Evolutionary conservation across 2,329 filamentous ascomycete species (phyloP).

Genomic region (Colletotrichum godetiae): DNA sequence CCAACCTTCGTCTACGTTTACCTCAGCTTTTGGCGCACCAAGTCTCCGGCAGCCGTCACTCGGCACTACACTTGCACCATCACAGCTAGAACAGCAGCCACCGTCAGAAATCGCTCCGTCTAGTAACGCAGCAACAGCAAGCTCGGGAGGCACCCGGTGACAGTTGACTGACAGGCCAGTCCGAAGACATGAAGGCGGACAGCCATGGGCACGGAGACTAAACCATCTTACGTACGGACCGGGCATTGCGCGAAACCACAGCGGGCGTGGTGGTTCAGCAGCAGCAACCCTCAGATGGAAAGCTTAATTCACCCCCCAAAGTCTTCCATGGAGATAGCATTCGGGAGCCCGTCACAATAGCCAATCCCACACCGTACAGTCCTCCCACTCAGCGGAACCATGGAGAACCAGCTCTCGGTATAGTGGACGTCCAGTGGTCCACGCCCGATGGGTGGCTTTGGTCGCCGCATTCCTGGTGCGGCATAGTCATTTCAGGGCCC

Average conservation of each 20-base stretch:
- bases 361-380: neutral
- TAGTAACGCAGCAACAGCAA: slow-evolving; percentile 19
- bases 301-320: slow-evolving; percentile 16
- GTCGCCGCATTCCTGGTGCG: slow-evolving; percentile 21
- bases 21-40: neutral
- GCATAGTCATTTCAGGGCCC: slow-evolving; percentile 12
- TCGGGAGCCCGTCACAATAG: neutral
- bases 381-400: neutral
- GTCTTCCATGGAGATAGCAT: neutral
- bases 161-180: slow-evolving; percentile 3
- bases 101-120: slow-evolving; percentile 7
- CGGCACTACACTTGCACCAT: slow-evolving; percentile 2
- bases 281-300: slow-evolving; percentile 22
- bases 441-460: slow-evolving; percentile 4
- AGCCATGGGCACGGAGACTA: slow-evolving; percentile 25
- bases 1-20: neutral
- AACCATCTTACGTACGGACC: slow-evolving; percentile 18
- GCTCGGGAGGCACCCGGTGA: slow-evolving; percentile 11
- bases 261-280: slow-evolving; percentile 21
- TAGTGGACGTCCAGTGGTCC: neutral
- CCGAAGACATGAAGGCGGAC: neutral
- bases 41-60: slow-evolving; percentile 10
- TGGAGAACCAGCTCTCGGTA: neutral
- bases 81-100: neutral
- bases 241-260: slow-evolving; percentile 31